Evolutionary conservation across 2,329 filamentous ascomycete species (phyloP), one percentile per base, ranked within the genome.

Genomic region (Arthrobotrys entomopaga): DNA sequence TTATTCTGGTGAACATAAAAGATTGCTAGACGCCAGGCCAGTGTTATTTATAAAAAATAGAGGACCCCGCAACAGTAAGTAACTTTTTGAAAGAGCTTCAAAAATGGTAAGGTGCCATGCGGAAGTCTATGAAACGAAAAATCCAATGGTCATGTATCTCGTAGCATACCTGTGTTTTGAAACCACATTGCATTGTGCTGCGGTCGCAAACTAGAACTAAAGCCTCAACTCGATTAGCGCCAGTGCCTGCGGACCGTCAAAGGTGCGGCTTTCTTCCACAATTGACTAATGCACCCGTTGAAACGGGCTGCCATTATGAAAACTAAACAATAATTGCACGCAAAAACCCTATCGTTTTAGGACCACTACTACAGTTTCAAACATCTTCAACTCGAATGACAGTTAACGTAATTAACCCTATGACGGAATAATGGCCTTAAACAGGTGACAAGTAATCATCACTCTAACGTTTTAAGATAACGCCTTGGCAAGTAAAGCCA

Each of bases 141-240:
- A 54, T 19, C 53, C 19, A 10, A 65, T 52, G 53, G 29, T 65
- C 53, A 0, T 46, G 16, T 15, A 24, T 34, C 2, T 29, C 7
- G 29, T 20, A 22, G 56, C 16, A 40, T 54, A 34, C 29, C 53
- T 48, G 20, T 53, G 53, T 61, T 38, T n/a, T 73, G 69, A 73
- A 73, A 73, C 69, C 40, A 34, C 48, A n/a, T n/a, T n/a, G n/a
- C 40, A 53, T 56, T 50, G 29, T 34, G 29, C 29, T 20, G 22
- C 46, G 46, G 69, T 66, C 69, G 48, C 61, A 73, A 56, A 61
- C 50, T 66, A 56, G 50, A 49, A 66, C 60, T 26, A 34, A 48
- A 53, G 34, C 22, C 67, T 38, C 49, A 11, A 26, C 50, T 59
- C 26, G 40, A 40, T 59, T 69, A 61, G 65, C 29, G 16, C 26